phyloP scores from a whole-genome alignment of 73 alveolate genomes.

The Paramecium sonneborni region DNA sequence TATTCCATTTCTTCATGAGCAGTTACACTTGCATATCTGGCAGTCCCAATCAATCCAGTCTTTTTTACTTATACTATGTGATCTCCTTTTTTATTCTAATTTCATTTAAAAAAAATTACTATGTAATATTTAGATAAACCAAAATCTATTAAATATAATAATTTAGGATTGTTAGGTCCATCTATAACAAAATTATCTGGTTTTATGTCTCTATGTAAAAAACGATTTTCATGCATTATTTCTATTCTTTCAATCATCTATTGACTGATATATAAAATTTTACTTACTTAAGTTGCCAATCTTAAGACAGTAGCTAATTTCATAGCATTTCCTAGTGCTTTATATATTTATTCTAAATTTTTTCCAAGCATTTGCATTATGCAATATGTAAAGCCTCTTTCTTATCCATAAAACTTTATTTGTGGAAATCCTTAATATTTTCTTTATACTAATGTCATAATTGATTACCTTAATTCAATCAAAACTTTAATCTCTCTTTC shows the following conservation, averaged over 20 bases:
- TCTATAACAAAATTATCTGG: slow-evolving; percentile 66
- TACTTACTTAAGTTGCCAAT: slow-evolving; percentile 58
- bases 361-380: slow-evolving; percentile 46
- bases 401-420: slow-evolving; percentile 3
- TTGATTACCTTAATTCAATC: neutral
- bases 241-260: slow-evolving; percentile 61
- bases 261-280: slow-evolving; percentile 67
- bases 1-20: slow-evolving; percentile 79
- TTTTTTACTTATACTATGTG: slow-evolving; percentile 77
- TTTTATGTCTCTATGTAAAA: slow-evolving; percentile 61
- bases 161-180: neutral
- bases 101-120: slow-evolving; percentile 54
- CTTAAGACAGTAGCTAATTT: slow-evolving; percentile 33
- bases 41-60: slow-evolving; percentile 81
- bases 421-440: slow-evolving; percentile 50
- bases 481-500: slow-evolving; percentile 50
- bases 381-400: slow-evolving; percentile 29
- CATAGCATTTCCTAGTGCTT: slow-evolving; percentile 27
- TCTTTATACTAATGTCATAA: neutral
- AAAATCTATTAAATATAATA: slow-evolving; percentile 56
- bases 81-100: slow-evolving; percentile 66
- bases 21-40: slow-evolving; percentile 79
- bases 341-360: slow-evolving; percentile 17
- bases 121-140: slow-evolving; percentile 60
- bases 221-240: slow-evolving; percentile 21